Evolutionary conservation across 2,329 filamentous ascomycete species (phyloP), one percentile per base, ranked within the genome.

Genomic region (Sclerotinia borealis): DNA sequence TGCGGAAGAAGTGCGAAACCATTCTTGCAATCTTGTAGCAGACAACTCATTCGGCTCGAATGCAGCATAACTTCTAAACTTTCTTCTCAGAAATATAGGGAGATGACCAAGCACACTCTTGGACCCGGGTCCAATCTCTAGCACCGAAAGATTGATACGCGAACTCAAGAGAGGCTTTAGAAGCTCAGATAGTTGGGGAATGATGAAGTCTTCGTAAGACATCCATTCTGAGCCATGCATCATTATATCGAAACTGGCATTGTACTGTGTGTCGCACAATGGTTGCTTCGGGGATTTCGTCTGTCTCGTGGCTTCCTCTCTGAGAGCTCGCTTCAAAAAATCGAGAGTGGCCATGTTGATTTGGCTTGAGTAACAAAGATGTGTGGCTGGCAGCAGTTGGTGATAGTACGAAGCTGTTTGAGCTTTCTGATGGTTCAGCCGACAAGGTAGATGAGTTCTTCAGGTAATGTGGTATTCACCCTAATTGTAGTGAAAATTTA

Each of bases 101-200:
- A 88, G 74, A 69, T 77, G 58, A 62, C 75, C 80, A 54, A 88
- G 75, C 8, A 88, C 68, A 68, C 78, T 86, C 71, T 79, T 76
- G 0, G 82, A 79, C 10, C 85, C 85, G 0, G 85, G 83, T 66
- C 83, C 83, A 56, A 87, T 81, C 68, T 88, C 85, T 7, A 88
- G 76, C 19, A 80, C 78, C 4, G 84, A 85, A 65, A 87, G 72
- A 15, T 69, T 52, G 31, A 7, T 56, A 36, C 75, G 77, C 7
- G 79, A 79, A 41, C 74, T 69, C 67, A 80, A 71, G 39, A 83
- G 74, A 61, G 77, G 52, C 25, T 52, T 27, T 50, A 70, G 48
- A 15, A 68, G 59, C 41, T 67, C 54, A 64, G 64, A 66, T 41
- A 69, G 54, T 64, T 70, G 66, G 59, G 68, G 68, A 43, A 70